phyloP scores from a whole-genome alignment of 1,284 basidiomycete genomes.

The Apiotrichum mycotoxinovorans region DNA sequence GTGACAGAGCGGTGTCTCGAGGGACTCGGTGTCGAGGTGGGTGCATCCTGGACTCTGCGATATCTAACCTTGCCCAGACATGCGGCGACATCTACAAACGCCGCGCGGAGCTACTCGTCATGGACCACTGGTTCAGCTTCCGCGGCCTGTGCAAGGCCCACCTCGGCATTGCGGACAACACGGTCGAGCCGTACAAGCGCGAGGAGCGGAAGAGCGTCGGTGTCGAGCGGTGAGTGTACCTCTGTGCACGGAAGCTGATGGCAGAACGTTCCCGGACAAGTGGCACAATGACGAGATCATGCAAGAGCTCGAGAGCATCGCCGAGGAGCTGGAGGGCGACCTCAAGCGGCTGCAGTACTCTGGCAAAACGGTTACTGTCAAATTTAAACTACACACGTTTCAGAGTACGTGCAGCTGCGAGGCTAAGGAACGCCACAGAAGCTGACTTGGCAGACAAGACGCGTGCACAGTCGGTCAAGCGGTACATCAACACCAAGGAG shows the following conservation, averaged over 20 bases:
- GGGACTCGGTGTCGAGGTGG: constrained; percentile 75
- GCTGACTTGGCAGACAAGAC: constrained; percentile 63
- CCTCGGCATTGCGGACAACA: constrained; percentile 79
- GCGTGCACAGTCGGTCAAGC: constrained; percentile 70
- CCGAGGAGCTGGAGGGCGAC: constrained; percentile 72
- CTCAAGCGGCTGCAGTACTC: constrained; percentile 56
- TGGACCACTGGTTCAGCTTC: constrained; percentile 81
- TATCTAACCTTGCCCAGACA: constrained; percentile 54
- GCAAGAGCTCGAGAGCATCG: constrained; percentile 70
- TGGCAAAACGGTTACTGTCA: constrained; percentile 50
- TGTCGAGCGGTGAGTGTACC: constrained; percentile 66
- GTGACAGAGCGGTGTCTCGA: constrained; percentile 82
- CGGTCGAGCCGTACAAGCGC: constrained; percentile 67
- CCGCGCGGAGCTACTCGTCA: constrained; percentile 66
- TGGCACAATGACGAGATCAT: constrained; percentile 64
- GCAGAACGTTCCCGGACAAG: constrained; percentile 71
- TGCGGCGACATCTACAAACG: constrained; percentile 80
- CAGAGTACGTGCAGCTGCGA: constrained; percentile 30
- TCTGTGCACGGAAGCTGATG: background rate
- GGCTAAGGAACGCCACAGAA: constrained; percentile 10
- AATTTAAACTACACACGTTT: constrained; percentile 50
- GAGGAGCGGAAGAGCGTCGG: constrained; percentile 87
- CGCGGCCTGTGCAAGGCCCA: constrained; percentile 68
- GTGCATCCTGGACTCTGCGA: constrained; percentile 21
- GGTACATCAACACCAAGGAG: constrained; percentile 70